Evolutionary conservation across 306 rosid genomes (phyloP).

Genomic region (Quercus mongolica): DNA sequence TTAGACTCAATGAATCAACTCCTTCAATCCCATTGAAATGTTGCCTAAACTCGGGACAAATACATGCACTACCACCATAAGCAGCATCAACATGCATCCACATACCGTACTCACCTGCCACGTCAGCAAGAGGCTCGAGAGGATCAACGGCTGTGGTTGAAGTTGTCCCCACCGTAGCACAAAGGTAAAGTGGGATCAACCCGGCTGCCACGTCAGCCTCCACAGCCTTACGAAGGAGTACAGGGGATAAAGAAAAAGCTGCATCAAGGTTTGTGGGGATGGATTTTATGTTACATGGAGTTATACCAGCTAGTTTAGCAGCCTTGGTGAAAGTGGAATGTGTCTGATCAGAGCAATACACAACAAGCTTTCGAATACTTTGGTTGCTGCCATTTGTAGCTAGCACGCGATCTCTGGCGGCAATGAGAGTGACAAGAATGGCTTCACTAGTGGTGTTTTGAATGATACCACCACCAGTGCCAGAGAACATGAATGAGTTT

Average conservation of each 20-base stretch:
- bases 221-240: conserved; percentile 10
- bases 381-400: not conserved
- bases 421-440: conserved; percentile 51
- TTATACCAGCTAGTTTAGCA: conserved; percentile 49
- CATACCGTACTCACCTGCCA: conserved; percentile 35
- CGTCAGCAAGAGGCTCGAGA: conserved; percentile 30
- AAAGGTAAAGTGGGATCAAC: conserved; percentile 51
- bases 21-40: conserved; percentile 43
- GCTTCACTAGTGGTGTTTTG: conserved; percentile 60
- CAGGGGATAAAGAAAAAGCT: conserved; percentile 36
- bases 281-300: conserved; percentile 26
- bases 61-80: conserved; percentile 52
- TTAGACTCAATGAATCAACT: conserved; percentile 48
- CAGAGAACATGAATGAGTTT: conserved; percentile 31
- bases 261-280: conserved; percentile 24
- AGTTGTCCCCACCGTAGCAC: conserved; percentile 56
- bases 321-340: conserved; percentile 53
- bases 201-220: conserved; percentile 38
- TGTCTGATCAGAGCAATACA: conserved; percentile 65
- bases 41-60: conserved; percentile 61
- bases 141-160: conserved; percentile 54
- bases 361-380: conserved; percentile 35
- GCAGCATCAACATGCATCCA: conserved; percentile 80
- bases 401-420: conserved; percentile 46
- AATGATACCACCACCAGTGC: conserved; percentile 51